phyloP scores from a whole-genome alignment of 345 rosid species.

The Eucalyptus polybractea region DNA sequence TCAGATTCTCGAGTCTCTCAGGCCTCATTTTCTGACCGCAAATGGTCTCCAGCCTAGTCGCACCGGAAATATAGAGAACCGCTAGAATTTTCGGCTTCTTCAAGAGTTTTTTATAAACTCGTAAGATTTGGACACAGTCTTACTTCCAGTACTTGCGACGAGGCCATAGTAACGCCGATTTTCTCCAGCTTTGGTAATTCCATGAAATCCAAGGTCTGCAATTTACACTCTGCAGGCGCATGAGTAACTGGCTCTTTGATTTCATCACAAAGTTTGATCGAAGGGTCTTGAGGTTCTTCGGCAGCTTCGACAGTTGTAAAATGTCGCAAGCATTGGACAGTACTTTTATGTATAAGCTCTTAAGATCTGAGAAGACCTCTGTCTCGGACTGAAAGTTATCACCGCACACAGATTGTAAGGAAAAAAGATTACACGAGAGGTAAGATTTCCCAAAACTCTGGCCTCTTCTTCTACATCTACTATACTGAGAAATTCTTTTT shows the following conservation, averaged over 20 bases:
- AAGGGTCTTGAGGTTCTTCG: conserved; percentile 16
- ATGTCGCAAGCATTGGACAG: not conserved
- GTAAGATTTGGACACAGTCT: not conserved
- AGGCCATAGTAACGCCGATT: not conserved
- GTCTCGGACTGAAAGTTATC: not conserved
- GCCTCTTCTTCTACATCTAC: conserved; percentile 5
- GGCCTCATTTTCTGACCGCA: not conserved
- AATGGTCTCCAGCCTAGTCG: not conserved
- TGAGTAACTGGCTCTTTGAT: conserved; percentile 4
- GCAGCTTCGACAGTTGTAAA: conserved; percentile 2
- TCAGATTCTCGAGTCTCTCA: not conserved
- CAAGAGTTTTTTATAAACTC: not conserved
- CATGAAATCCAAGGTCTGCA: conserved; percentile 9
- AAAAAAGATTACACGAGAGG: conserved; percentile 21
- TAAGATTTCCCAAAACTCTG: not conserved
- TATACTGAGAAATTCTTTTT: conserved; percentile 19
- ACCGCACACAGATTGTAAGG: conserved; percentile 1
- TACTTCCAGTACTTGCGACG: not conserved
- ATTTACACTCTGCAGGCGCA: not conserved
- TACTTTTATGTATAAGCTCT: not conserved
- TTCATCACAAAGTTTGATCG: conserved; percentile 24
- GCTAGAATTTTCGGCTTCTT: not conserved
- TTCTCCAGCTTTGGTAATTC: conserved; percentile 19
- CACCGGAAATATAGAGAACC: not conserved
- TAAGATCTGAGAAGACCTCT: not conserved